These are phyloP conservation scores for Fusarium bulbicola DNA, from an alignment of 2,329 filamentous ascomycete species.

Conservation along the genomic window DNA sequence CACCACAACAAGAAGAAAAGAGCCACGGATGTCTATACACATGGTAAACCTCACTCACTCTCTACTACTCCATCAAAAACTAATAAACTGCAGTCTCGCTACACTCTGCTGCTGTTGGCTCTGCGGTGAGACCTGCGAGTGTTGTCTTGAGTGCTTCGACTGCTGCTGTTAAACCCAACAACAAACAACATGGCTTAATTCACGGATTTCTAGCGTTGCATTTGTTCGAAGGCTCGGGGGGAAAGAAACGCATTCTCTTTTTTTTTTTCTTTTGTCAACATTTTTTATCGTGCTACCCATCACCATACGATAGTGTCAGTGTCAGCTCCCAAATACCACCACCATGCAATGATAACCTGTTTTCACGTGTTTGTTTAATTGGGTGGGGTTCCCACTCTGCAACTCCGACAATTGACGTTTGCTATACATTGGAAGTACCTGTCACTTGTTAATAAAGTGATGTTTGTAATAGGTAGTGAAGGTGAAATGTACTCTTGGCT, in stretches of 20 bases:
- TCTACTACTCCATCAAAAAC: not conserved
- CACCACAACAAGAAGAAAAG: slow-evolving; percentile 49
- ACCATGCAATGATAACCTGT: not conserved
- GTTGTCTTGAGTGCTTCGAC: slow-evolving; percentile 53
- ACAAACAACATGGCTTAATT: not conserved
- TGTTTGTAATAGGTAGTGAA: too few relatives aligned
- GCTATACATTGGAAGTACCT: slow-evolving; percentile 50
- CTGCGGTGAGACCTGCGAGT: slow-evolving; percentile 55
- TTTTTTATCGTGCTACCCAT: not conserved
- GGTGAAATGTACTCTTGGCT: slow-evolving; percentile 40
- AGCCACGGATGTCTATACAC: slow-evolving; percentile 53
- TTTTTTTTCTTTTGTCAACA: not conserved
- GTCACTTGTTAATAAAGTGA: not conserved
- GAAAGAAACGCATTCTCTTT: not conserved
- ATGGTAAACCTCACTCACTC: slow-evolving; percentile 43
- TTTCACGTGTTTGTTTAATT: not conserved
- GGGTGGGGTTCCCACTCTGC: not conserved
- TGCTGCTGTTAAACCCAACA: slow-evolving; percentile 49
- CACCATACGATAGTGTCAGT: not conserved
- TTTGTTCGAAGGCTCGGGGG: not conserved
- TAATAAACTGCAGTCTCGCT: slow-evolving; percentile 44
- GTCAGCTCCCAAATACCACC: slow-evolving; percentile 14
- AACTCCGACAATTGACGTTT: slow-evolving; percentile 42
- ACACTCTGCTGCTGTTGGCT: slow-evolving; percentile 57
- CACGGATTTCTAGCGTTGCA: not conserved